phyloP scores from a whole-genome alignment of 2,329 filamentous ascomycete genomes.

The Colletotrichum tropicicola region DNA sequence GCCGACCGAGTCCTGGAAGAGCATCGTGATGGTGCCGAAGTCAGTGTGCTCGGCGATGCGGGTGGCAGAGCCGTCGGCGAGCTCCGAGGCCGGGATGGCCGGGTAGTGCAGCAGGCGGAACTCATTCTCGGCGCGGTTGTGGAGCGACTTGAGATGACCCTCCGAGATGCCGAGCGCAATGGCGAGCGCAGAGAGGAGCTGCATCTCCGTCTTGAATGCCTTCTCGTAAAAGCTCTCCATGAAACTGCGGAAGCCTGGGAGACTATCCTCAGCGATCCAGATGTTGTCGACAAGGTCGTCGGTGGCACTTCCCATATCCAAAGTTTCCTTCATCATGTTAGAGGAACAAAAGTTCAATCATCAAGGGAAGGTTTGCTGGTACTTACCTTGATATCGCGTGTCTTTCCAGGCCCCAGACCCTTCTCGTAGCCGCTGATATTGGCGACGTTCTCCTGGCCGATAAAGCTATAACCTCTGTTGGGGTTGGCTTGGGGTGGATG shows the following conservation, averaged over 20 bases:
- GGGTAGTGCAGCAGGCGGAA: conserved; percentile 32
- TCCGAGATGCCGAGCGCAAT: conserved; percentile 42
- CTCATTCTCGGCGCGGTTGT: conserved; percentile 28
- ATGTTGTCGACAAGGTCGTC: conserved; percentile 41
- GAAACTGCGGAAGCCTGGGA: conserved; percentile 46
- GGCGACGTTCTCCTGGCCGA: conserved; percentile 39
- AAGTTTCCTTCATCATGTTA: neutral
- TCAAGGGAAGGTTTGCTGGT: no score
- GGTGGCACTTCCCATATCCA: conserved; percentile 7
- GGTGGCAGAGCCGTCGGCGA: conserved; percentile 33
- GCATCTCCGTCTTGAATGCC: conserved; percentile 38
- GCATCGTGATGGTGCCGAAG: conserved; percentile 43
- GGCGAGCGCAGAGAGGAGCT: conserved; percentile 41
- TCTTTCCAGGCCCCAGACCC: neutral
- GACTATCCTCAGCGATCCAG: conserved; percentile 46
- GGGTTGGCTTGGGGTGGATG: conserved; percentile 39
- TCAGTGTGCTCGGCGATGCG: conserved; percentile 43
- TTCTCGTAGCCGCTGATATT: conserved; percentile 36
- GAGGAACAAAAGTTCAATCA: accelerated
- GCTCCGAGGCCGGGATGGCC: conserved; percentile 47
- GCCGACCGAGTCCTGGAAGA: conserved; percentile 40
- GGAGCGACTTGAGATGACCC: conserved; percentile 15
- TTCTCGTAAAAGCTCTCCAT: conserved; percentile 41
- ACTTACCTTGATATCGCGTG: conserved; percentile 19
- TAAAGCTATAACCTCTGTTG: conserved; percentile 40